A percentile compares a stretch with the other conserved stretches of the same genome.
These are phyloP conservation scores for Nissolia schottii DNA, from an alignment of 306 rosid species.

Conservation along the genomic window DNA sequence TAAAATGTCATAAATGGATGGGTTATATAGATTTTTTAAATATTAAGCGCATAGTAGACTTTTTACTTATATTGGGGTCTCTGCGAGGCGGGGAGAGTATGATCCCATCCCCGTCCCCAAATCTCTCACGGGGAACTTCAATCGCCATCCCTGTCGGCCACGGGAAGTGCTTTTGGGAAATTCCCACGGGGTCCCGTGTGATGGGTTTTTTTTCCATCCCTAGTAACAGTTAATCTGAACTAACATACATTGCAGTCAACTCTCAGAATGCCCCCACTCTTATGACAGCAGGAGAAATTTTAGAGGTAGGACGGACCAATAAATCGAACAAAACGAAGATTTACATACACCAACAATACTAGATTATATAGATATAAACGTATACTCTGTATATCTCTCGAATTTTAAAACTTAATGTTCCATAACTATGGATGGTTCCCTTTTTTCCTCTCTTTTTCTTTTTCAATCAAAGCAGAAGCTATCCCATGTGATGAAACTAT, in stretches of 20 bases:
- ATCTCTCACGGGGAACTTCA: too few species aligned
- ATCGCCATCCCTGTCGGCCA: too few species aligned
- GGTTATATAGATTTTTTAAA: too few species aligned
- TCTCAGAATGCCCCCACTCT: not conserved
- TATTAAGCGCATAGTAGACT: too few species aligned
- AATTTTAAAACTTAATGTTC: not conserved
- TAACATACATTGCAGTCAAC: not conserved
- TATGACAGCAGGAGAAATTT: not conserved
- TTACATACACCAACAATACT: not conserved
- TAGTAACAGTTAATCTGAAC: not conserved
- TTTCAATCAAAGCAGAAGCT: not conserved
- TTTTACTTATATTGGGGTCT: too few species aligned
- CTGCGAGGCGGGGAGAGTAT: too few species aligned
- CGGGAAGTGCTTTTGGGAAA: too few species aligned
- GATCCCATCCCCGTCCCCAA: too few species aligned
- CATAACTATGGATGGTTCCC: not conserved
- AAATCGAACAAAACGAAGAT: not conserved
- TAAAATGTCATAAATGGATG: too few species aligned
- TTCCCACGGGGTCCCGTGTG: too few species aligned
- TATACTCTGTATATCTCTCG: not conserved
- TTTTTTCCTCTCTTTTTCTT: not conserved
- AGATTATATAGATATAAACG: not conserved
- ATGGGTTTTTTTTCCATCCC: too few species aligned
- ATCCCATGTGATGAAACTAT: slow-evolving; percentile 26
- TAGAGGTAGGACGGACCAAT: not conserved